Evolutionary conservation across 305 asterid species (phyloP).

Genomic region (Fraxinus baroniana): DNA sequence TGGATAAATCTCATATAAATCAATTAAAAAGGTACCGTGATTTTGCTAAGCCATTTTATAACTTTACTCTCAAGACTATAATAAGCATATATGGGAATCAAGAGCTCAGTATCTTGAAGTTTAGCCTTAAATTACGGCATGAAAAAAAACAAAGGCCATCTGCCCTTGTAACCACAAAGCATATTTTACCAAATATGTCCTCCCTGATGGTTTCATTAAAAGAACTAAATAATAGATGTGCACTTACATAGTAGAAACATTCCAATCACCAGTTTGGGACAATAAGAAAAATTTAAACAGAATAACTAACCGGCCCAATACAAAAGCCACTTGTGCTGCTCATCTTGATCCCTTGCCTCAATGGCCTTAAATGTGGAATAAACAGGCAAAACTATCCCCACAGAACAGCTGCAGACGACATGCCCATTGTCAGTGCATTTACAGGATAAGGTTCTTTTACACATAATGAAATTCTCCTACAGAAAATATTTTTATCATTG

Average conservation of each 20-base stretch:
- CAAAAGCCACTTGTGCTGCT: conserved; percentile 75
- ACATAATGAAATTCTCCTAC: not conserved
- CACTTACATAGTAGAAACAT: not conserved
- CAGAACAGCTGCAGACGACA: conserved; percentile 65
- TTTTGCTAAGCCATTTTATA: not conserved
- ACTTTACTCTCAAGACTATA: not conserved
- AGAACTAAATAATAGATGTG: not conserved
- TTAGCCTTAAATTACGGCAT: conserved; percentile 9
- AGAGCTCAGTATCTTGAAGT: not conserved
- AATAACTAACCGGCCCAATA: conserved; percentile 83
- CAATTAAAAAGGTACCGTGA: not conserved
- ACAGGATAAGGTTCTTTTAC: not conserved
- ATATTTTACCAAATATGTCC: not conserved
- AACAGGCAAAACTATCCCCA: conserved; percentile 79
- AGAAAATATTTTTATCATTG: not conserved
- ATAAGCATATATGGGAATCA: not conserved
- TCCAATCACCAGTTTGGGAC: not conserved
- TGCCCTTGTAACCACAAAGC: not conserved
- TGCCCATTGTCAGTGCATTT: conserved; percentile 3
- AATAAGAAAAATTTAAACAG: not conserved
- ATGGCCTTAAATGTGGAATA: conserved; percentile 93
- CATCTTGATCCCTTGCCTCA: conserved; percentile 57
- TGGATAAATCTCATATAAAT: not conserved
- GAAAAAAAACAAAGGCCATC: not conserved
- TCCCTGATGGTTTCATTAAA: not conserved